Evolutionary conservation across 768 basidiomycete species (phyloP).

Genomic region (Cystobasidiopsis lactophilus): DNA sequence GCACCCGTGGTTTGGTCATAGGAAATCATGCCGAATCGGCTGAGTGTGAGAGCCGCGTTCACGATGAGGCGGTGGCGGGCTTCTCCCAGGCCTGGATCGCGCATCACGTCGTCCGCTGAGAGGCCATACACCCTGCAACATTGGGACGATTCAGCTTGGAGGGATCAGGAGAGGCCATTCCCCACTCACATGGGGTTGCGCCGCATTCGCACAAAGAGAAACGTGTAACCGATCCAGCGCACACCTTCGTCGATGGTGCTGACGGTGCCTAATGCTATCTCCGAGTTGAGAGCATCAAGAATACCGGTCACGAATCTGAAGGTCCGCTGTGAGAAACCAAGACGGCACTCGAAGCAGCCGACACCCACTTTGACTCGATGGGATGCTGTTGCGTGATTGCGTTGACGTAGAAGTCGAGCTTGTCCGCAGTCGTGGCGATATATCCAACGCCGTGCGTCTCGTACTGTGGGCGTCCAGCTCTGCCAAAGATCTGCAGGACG

Average conservation of each 20-base stretch:
- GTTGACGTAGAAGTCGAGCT: slow-evolving; percentile 40
- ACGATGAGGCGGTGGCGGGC: slow-evolving; percentile 48
- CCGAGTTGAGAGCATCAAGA: slow-evolving; percentile 79
- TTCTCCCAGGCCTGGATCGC: slow-evolving; percentile 51
- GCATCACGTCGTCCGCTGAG: slow-evolving; percentile 37
- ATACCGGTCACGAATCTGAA: slow-evolving; percentile 55
- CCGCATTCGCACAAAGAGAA: slow-evolving; percentile 81
- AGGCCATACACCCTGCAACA: slow-evolving; percentile 33
- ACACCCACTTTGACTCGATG: slow-evolving; percentile 54
- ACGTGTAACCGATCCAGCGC: slow-evolving; percentile 91
- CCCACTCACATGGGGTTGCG: slow-evolving; percentile 51
- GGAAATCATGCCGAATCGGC: slow-evolving; percentile 55
- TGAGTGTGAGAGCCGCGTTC: slow-evolving; percentile 43
- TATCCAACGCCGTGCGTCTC: slow-evolving; percentile 85
- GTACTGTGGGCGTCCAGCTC: slow-evolving; percentile 47
- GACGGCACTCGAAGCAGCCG: slow-evolving; percentile 29
- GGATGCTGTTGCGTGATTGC: slow-evolving; percentile 38
- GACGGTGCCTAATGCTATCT: slow-evolving; percentile 84
- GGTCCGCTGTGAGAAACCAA: not conserved
- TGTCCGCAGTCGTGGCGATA: slow-evolving; percentile 86
- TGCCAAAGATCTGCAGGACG: slow-evolving; percentile 84
- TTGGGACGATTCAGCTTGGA: slow-evolving; percentile 29
- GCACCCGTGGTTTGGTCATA: slow-evolving; percentile 39
- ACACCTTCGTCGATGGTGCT: slow-evolving; percentile 64
- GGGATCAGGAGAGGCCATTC: slow-evolving; percentile 33